These are phyloP conservation scores for Leccinum angustisporum DNA, from an alignment of 1,284 basidiomycete species.

Conservation along the genomic window DNA sequence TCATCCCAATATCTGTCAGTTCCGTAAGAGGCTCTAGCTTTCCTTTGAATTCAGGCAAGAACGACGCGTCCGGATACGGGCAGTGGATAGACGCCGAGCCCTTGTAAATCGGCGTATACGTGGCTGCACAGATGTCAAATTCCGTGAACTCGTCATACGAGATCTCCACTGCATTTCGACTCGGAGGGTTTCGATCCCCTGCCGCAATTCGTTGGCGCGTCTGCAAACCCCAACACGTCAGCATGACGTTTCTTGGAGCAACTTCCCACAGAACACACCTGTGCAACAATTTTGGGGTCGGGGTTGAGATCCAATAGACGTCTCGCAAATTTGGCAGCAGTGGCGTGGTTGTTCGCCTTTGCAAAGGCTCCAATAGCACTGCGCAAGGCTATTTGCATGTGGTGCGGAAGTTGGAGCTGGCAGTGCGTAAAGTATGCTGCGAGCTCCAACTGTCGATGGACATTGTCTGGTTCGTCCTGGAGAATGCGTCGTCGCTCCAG, in stretches of 20 bases:
- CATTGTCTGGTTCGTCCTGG: conserved; percentile 81
- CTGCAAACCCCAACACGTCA: conserved; percentile 37
- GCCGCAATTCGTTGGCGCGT: conserved; percentile 91
- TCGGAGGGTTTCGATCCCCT: conserved; percentile 85
- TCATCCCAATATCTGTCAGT: conserved; percentile 74
- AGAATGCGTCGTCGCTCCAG: conserved; percentile 84
- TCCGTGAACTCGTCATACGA: conserved; percentile 94
- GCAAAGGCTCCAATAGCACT: conserved; percentile 90
- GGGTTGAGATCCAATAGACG: conserved; percentile 88
- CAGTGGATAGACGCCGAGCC: conserved; percentile 81
- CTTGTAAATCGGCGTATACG: conserved; percentile 93
- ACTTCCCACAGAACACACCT: conserved; percentile 49
- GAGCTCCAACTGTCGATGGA: conserved; percentile 86
- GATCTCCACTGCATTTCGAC: conserved; percentile 86
- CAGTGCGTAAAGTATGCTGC: conserved; percentile 98
- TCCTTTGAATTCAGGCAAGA: conserved; percentile 87
- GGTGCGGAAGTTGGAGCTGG: conserved; percentile 75
- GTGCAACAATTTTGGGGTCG: conserved; percentile 85
- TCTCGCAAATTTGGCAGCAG: conserved; percentile 90
- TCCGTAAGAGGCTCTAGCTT: conserved; percentile 42
- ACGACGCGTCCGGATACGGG: conserved; percentile 93
- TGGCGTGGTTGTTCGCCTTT: conserved; percentile 92
- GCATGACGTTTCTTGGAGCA: neutral
- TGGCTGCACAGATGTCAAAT: conserved; percentile 93
- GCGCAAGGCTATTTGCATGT: conserved; percentile 90